Evolutionary conservation across 805 yeast species (phyloP), one percentile per base, ranked within the genome.

Genomic region (Kodamaea hsintzibuensis): DNA sequence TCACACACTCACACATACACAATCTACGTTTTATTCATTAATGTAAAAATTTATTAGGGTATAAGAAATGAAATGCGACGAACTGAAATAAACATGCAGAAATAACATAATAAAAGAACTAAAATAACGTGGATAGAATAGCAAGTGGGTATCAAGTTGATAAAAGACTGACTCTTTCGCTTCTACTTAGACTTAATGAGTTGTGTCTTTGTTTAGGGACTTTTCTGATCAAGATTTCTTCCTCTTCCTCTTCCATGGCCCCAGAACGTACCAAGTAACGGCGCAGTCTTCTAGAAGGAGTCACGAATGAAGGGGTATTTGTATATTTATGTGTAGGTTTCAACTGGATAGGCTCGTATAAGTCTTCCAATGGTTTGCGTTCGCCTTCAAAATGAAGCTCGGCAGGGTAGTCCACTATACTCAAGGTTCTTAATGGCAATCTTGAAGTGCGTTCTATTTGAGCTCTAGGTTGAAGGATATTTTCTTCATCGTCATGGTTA

Each of bases 401-500:
- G 7, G 76, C 78, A 6, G 73, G 67, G 54, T 52, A 73, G 42
- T 68, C 66, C 33, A 56, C 55, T n/a, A 71, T 66, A 53, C 59
- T 61, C 52, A 73, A 63, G 39, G 62, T 64, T 14, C 62, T 58
- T 57, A 73, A 65, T 1, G 75, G 72, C 13, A 22, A 42, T 57
- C 78, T 63, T 18, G 48, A 25, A 9, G 54, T 19, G 14, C 40
- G 25, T 43, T 33, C 51, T 35, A 50, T 55, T 40, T 53, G 45
- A 37, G 61, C 59, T 7, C 43, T 37, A 8, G 77, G 76, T 58
- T 69, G 76, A 55, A 73, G 63, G 45, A 73, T 66, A 57, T 76
- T 76, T 56, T 76, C 80, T 62, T 76, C 78, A 57, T 76, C 78
- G 52, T 65, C 64, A 55, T 70, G 68, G 54, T 64, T 67, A 40